A percentile compares a stretch with the other conserved stretches of the same genome.
phyloP scores from a whole-genome alignment of 805 yeast species.

The Maudiozyma bulderi region DNA sequence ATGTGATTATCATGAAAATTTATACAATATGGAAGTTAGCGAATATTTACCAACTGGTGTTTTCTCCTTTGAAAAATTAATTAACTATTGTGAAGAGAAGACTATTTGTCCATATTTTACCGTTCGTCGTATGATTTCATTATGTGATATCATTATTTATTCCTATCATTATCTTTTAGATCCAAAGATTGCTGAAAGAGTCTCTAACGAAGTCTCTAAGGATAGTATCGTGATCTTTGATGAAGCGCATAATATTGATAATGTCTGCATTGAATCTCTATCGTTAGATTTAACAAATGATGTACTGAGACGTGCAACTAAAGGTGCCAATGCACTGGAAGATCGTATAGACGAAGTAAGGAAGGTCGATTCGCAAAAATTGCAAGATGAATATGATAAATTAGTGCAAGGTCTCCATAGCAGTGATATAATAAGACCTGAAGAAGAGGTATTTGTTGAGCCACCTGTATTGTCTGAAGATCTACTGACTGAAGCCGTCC shows the following conservation, averaged over 20 bases:
- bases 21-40: conserved; percentile 79
- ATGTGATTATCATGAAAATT: conserved; percentile 86
- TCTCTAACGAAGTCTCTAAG: conserved; percentile 81
- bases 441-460: conserved; percentile 53
- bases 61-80: conserved; percentile 79
- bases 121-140: conserved; percentile 93
- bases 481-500: conserved; percentile 82
- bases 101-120: conserved; percentile 95
- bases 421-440: conserved; percentile 54
- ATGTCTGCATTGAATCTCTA: conserved; percentile 93
- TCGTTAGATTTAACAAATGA: conserved; percentile 91
- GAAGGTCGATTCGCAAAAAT: conserved; percentile 66
- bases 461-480: conserved; percentile 85
- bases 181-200: conserved; percentile 95
- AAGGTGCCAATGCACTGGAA: conserved; percentile 75
- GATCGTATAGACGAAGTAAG: conserved; percentile 79
- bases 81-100: conserved; percentile 64
- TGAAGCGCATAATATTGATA: conserved; percentile 97
- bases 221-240: conserved; percentile 93
- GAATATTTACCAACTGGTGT: conserved; percentile 88
- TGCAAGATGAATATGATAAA: conserved; percentile 85
- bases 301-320: conserved; percentile 71
- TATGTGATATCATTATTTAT: conserved; percentile 88
- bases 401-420: conserved; percentile 84
- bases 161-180: conserved; percentile 93